Base-by-base conservation (phyloP, 2,329 filamentous ascomycete genomes). In the Botrytis cinerea region DNA sequence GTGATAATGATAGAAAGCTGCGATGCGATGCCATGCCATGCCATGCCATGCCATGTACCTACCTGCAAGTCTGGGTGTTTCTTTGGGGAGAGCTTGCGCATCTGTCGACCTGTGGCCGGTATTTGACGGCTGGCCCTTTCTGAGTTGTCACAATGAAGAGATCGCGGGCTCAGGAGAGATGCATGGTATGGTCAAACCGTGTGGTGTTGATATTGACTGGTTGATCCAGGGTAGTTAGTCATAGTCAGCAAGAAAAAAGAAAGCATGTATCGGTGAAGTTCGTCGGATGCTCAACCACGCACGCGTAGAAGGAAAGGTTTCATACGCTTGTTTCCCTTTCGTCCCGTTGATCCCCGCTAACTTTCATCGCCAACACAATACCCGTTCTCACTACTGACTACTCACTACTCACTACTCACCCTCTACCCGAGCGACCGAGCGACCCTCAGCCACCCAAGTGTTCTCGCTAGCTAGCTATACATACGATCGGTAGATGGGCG, bases 71-170 rank as follows among this genome's bases (percentile, higher is more conserved):
- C 64, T 54, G 25, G 38, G 22, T 67, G 20, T n/a, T 12, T 40
- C 48, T 28, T 48, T 48, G 16, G 18, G 60, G 38, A n/a, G 32
- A 46, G 40, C 61, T 32, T 63, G 61, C 60, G 6, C 16, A 45
- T n/a, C 60, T 43, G 12, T 25, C 10, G 46, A 25, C 20, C 32
- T 51, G 16, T 35, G 22, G 5, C 43, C 62, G 28, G 18, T 35
- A 48, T 35, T 9, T 6, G 14, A 9, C 20, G 35, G 35, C 46
- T 40, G 32, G 0, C 25, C 20, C 6, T 20, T 54, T 54, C 46
- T 54, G 64, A 54, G 32, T 67, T 54, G 64, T 67, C 64, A 54
- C 28, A 66, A 28, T 35, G 43, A 66, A 66, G 45, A 35, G 28
- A 51, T n/a, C 4, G 2, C 12, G 60, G 40, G 35, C 12, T n/a